These are phyloP conservation scores for Danielia reshetovae DNA, from an alignment of 805 yeast species.

Conservation along the genomic window DNA sequence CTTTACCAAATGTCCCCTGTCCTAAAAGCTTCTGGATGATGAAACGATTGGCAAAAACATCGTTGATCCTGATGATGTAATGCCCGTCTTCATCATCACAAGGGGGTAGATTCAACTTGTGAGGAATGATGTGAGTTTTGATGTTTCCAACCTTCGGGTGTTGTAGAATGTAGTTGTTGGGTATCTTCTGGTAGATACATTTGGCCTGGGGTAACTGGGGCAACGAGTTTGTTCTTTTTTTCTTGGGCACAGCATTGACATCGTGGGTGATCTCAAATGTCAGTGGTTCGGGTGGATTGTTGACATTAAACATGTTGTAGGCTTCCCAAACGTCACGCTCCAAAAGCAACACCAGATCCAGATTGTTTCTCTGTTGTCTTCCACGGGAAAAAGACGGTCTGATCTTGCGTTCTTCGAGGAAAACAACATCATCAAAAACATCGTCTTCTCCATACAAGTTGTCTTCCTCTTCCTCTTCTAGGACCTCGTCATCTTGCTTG, in stretches of 20 bases:
- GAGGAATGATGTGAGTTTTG: conserved; percentile 38
- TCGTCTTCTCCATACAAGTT: conserved; percentile 17
- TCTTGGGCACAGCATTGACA: conserved; percentile 23
- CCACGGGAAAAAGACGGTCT: conserved; percentile 7
- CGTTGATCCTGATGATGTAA: conserved; percentile 57
- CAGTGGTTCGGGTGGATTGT: conserved; percentile 16
- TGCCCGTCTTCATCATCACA: conserved; percentile 75
- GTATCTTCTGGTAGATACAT: conserved; percentile 39
- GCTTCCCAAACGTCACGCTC: conserved; percentile 40
- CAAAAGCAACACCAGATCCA: conserved; percentile 32
- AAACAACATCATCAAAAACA: conserved; percentile 27
- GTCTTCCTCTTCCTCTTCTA: conserved; percentile 15
- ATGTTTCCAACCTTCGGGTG: conserved; percentile 39
- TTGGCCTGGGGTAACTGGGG: conserved; percentile 44
- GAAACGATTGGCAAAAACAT: conserved; percentile 71
- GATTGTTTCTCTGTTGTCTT: conserved; percentile 25
- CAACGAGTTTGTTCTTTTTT: conserved; percentile 39
- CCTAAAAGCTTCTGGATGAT: conserved; percentile 67
- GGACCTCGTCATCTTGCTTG: conserved; percentile 14
- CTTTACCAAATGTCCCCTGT: conserved; percentile 92
- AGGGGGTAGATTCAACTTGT: conserved; percentile 26
- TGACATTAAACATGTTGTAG: conserved; percentile 41
- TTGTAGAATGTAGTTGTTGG: conserved; percentile 32
- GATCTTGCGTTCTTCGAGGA: conserved; percentile 31
- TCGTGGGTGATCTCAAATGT: conserved; percentile 4